Base-by-base conservation (phyloP, 148 eudicot genomes). In the Rhododendron henanense region DNA sequence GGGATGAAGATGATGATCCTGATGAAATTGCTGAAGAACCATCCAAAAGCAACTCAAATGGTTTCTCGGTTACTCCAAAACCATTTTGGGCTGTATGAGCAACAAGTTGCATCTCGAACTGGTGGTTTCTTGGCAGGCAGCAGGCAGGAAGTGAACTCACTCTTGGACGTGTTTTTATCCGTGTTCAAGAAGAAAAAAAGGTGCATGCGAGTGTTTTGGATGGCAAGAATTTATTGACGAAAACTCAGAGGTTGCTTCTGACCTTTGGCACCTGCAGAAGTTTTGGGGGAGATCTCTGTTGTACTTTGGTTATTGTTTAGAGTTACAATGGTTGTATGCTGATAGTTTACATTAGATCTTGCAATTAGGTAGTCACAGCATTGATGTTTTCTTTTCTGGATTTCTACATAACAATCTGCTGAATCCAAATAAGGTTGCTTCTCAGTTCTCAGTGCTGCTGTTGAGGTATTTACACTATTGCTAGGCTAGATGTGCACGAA, bases 51-150 rank as follows among this genome's bases (percentile, higher is more conserved):
- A 85, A 87, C 47, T 87, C 92, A 82, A 90, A 83, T 75, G 81
- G 75, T 45, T 65, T 83, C 18, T 85, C 85, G 14, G 44, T 31
- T 31, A 31, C 86, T 44, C 84, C 91, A 74, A 95, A 94, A 86
- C 98, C 96, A 69, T 95, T 95, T 79, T 95, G 96, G 96, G 94
- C 96, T 63, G 93, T 89, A 28, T 92, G 92, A 93, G 85, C 74
- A 67, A 39, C 31, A 25, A 50, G 74, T 67, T 79, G 88, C 35
- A 67, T 31, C 79, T 61, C 0, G 13, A 1, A 44, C 45, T 71
- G 77, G 85, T 45, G 65, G n/a, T 9, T 28, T 15, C 41, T 51
- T 55, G 48, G 85, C 63, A 31, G 35, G 44, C 25, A 8, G 4
- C 57, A 3, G 48, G 85, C 50, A 19, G 48, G 45, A 57, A 16